Base-by-base conservation (phyloP, 2,329 filamentous ascomycete genomes). In the Claviceps africana region DNA sequence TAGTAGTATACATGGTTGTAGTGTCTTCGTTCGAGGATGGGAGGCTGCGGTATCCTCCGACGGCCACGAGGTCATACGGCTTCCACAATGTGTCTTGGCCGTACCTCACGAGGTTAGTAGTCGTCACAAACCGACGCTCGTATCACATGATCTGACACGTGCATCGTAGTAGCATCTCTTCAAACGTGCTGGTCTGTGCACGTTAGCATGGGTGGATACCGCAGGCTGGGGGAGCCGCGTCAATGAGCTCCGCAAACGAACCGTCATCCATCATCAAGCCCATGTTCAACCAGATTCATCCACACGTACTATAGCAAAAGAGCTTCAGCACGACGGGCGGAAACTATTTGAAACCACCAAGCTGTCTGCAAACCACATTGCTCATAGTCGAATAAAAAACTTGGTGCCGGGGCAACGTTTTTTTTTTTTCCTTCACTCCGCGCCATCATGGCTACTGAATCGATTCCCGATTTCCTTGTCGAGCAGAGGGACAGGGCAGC, bases 401-500 rank as follows among this genome's bases (percentile, higher is more conserved):
- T 31, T 45, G 3, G 15, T 30, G 40, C 39, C 33, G 30, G 13
- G 15, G 25, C 25, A 25, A 25, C 25, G 25, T 3, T 25, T 17
- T 13, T 43, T 30, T 33, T 0, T n/a, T 9, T 22, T n/a, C n/a
- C 19, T 19, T 31, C 50, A 17, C 15, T 25, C n/a, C 40, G 40
- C 11, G 40, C 11, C 21, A 43, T 21, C 19, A 43, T 43, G 40
- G 21, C 40, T 22, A 22, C 81, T 72, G 87, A 95, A 69, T 82
- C 84, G 65, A 93, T 97, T 68, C 79, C 88, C 66, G 88, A 95
- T 69, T 95, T 97, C 72, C 85, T 98, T 58, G 81, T 83, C 56
- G 85, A 95, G 61, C 87, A 94, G 79, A 86, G 89, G 67, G 88
- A 95, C 65, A 76, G 83, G 67, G 87, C 89, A 63, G 86, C 89